Base-by-base conservation (phyloP, 371 early-diverging fungal genomes). In the Actinomortierella wolfii region DNA sequence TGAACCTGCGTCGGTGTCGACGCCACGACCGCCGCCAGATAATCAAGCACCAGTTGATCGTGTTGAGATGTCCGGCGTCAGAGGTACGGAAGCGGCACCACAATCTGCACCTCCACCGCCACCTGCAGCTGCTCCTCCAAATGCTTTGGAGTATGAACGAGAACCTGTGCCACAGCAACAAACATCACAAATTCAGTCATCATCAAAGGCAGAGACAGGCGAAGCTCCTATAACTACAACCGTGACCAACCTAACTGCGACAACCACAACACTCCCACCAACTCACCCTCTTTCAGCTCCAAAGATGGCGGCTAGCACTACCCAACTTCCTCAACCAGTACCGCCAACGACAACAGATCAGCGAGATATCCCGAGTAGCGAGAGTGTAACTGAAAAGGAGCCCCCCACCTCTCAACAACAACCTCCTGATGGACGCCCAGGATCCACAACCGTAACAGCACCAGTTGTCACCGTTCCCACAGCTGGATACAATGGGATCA, bases 51-150 rank as follows among this genome's bases (percentile, higher is more conserved):
- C 46, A 40, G 23, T 47, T 2, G 29, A 7, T n/a, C n/a, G n/a
- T 4, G 51, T n/a, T 18, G 11, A 8, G n/a, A 24, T 24, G 0
- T 8, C 17, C 17, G n/a, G n/a, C 25, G 28, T n/a, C 4, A 8
- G 26, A 13, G 28, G 18, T 28, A 25, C 28, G 51, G 17, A 8
- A 6, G 9, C 18, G 28, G 18, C 28, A n/a, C 15, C 29, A 25
- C n/a, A 0, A 2, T 51, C n/a, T 24, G 17, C n/a, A 14, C 51
- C 18, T 51, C 18, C 55, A 9, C 51, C 44, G 13, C 51, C 58
- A 0, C 29, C 54, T 26, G 28, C 17, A 24, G 15, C 54, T 14
- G 50, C 54, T 0, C 25, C 50, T 50, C 21, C 68, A 2, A 68
- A 59, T 42, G 44, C 11, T 18, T 8, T 11, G 15, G 21, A 34